Conservation (phyloP, 805 yeast genomes). For the Hanseniaspora lachancei region DNA sequence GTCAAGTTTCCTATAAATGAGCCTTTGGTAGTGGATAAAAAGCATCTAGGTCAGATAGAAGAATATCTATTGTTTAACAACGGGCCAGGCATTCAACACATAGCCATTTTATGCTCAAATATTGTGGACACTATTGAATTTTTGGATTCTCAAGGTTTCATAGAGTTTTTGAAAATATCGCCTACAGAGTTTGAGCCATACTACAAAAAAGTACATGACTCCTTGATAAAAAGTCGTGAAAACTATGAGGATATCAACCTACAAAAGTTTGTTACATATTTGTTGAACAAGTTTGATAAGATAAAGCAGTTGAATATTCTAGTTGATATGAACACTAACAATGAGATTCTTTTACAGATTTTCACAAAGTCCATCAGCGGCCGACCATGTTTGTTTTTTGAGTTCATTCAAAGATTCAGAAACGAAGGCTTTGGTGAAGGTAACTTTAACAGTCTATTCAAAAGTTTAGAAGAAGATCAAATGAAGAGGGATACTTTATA, state of each 20-base stretch:
- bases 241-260: conserved; percentile 36
- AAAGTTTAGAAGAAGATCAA: conserved; percentile 70
- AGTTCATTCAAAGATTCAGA: conserved; percentile 64
- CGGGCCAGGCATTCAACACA: conserved; percentile 79
- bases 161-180: conserved; percentile 47
- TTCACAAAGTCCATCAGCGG: conserved; percentile 66
- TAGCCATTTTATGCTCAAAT: conserved; percentile 54
- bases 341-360: conserved; percentile 51
- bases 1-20: conserved; percentile 78
- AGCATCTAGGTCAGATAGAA: conserved; percentile 61
- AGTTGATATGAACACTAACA: conserved; percentile 50
- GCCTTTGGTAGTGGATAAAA: conserved; percentile 49
- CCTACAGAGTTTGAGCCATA: conserved; percentile 33
- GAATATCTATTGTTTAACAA: conserved; percentile 62
- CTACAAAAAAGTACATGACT: conserved; percentile 37
- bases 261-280: not conserved
- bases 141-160: conserved; percentile 44
- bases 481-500: conserved; percentile 15
- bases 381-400: conserved; percentile 72
- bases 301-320: conserved; percentile 45
- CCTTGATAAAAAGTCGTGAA: conserved; percentile 36
- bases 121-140: conserved; percentile 44
- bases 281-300: conserved; percentile 25
- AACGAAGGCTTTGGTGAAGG: conserved; percentile 86
- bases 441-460: conserved; percentile 69